Percentiles rank a stretch among this genome's conserved stretches.
These are phyloP conservation scores for Cotoneaster glaucophyllus DNA, from an alignment of 306 rosid genomes.

Conservation along the genomic window DNA sequence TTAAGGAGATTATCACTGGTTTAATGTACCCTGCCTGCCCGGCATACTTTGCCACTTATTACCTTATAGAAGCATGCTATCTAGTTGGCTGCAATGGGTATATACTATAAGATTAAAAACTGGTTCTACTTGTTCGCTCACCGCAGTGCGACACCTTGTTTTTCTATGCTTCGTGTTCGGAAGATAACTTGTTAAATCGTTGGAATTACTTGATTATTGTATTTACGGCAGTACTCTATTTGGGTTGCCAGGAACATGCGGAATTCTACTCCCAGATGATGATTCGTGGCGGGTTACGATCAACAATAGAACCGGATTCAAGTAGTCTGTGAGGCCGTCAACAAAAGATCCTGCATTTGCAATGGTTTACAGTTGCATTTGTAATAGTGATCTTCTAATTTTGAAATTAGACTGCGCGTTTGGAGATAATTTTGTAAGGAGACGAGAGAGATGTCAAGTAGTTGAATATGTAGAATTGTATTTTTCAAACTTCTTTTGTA, in stretches of 20 bases:
- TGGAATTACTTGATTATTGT: not conserved
- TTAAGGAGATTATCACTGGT: not conserved
- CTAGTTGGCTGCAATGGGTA: not conserved
- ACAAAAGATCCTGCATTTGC: not conserved
- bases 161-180: not conserved
- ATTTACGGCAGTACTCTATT: not conserved
- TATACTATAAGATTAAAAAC: not conserved
- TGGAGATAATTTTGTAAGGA: not conserved
- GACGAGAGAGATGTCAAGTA: not conserved
- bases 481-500: not conserved
- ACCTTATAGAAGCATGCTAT: too few species aligned
- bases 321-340: not conserved
- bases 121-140: not conserved
- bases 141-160: not conserved
- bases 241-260: conserved; percentile 5
- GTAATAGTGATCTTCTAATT: not conserved
- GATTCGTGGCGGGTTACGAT: conserved; percentile 5
- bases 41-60: not conserved
- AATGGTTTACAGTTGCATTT: not conserved
- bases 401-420: not conserved
- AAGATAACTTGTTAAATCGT: not conserved
- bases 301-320: conserved; percentile 12
- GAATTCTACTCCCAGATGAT: conserved; percentile 18
- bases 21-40: not conserved
- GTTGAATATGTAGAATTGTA: not conserved